These are phyloP conservation scores for Euphorbia peplus DNA, from an alignment of 345 rosid species.

Conservation along the genomic window DNA sequence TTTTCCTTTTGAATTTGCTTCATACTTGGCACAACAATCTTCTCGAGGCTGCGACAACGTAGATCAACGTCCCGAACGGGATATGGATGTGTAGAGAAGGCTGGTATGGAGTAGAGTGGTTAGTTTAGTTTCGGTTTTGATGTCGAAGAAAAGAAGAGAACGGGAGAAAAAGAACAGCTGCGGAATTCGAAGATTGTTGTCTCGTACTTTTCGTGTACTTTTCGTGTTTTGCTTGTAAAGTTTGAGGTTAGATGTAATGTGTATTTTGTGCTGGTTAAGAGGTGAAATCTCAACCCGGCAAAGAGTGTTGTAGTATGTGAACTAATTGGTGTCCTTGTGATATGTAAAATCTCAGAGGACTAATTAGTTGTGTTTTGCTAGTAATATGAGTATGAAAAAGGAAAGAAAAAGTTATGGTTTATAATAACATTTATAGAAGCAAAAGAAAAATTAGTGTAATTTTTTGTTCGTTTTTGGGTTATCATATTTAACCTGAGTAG, in stretches of 20 bases:
- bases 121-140: constrained; percentile 11
- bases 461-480: background rate
- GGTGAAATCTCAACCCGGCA: constrained; percentile 27
- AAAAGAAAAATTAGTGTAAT: too few relatives aligned
- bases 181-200: background rate
- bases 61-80: background rate
- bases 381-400: background rate
- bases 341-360: background rate
- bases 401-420: background rate
- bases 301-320: constrained; percentile 22
- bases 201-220: constrained; percentile 7
- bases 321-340: constrained; percentile 1
- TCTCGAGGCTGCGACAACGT: constrained; percentile 16
- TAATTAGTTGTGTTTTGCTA: background rate
- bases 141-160: background rate
- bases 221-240: too few relatives aligned
- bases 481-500: too few relatives aligned
- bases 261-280: constrained; percentile 25
- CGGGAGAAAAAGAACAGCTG: background rate
- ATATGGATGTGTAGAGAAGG: constrained; percentile 11
- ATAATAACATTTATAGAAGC: too few relatives aligned
- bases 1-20: constrained; percentile 13
- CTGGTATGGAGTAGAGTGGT: constrained; percentile 14
- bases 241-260: constrained; percentile 24
- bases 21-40: constrained; percentile 13